Base-by-base conservation (phyloP, 2,329 filamentous ascomycete species). In the Metarhizium robertsii region DNA sequence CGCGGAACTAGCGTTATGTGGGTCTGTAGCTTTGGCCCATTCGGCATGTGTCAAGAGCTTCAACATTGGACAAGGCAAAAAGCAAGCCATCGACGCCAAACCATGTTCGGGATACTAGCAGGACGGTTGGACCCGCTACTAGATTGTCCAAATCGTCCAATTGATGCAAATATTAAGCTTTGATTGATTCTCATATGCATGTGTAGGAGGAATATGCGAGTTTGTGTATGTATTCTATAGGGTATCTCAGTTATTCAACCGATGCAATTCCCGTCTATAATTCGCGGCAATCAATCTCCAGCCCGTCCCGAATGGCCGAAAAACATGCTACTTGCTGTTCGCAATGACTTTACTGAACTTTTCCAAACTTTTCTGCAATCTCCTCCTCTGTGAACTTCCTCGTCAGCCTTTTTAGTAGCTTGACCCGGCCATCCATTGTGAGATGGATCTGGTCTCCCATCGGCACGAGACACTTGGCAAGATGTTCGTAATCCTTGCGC, bases 381-480 rank as follows among this genome's bases (percentile, higher is more conserved):
- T 88, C 86, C 57, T 81, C 79, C 65, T 87, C 81, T 0, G 73
- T 79, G 61, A 92, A 90, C 52, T 71, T 73, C 46, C 78, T 73
- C n/a, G 87, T 89, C 71, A 86, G 84, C 18, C 73, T 76, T 60
- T 75, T 78, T 59, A 91, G 70, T 78, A 89, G 79, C 11, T 74
- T 77, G 5, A 79, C 81, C 36, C 81, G 75, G 68, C 89, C 80
- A 34, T 84, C 78, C 60, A 85, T 72, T 0, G 75, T 83, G 79
- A 91, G 80, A 6, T 73, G 70, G 45, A 86, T 81, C 72, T 92
- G 88, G 2, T 82, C 76, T 0, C 87, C 87, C 43, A 92, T 85
- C 0, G 88, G 88, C 14, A 92, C 85, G 50, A 92, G 67, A 58
- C 87, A 86, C 54, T 75, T 76, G 1, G 88, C 88, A 10, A 92